Evolutionary conservation across 2,329 filamentous ascomycete genomes (phyloP), one percentile per base, ranked within the genome.

Genomic region (Aspergillus alliaceus): DNA sequence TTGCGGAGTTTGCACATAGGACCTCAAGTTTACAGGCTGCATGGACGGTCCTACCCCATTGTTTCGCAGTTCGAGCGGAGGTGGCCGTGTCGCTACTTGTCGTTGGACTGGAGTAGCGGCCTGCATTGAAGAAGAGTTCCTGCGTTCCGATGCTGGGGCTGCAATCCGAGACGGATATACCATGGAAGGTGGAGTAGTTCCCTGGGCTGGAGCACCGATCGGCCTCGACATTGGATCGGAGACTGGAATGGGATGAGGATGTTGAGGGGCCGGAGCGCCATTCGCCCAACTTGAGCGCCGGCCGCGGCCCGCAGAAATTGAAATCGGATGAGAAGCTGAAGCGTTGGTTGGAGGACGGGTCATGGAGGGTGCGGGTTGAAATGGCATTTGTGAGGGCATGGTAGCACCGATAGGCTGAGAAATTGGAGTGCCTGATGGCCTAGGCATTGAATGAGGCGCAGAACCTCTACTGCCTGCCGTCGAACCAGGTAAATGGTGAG

Each of bases 111-210:
- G 37, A 11, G 24, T 14, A 8, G 54, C 6, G 9, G n/a, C 20
- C 31, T 56, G 47, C 31, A 27, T 29, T 24, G 48, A 25, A 6
- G 52, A 54, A 8, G 54, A 15, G 7, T n/a, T 49, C 22, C 32
- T 31, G 35, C 34, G n/a, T 18, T 15, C 35, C 44, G 35, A 27
- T 32, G 29, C 25, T 25, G 51, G 24, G 9, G 27, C 34, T 29
- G 48, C 15, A 35, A 48, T 34, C 27, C 51, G 56, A 9, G 56
- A 51, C 15, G 54, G 44, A 24, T 53, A 34, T 32, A 35, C 39
- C 39, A 48, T 54, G 9, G 35, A 35, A 29, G 32, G 32, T 8
- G 29, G 54, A 25, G 22, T 24, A 18, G n/a, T 15, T 29, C 27
- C 44, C 27, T 48, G 34, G 15, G 52, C 11, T 8, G 44, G 24